Base-by-base conservation (phyloP, 768 basidiomycete species). In the Termitomyces bulborhizus region DNA sequence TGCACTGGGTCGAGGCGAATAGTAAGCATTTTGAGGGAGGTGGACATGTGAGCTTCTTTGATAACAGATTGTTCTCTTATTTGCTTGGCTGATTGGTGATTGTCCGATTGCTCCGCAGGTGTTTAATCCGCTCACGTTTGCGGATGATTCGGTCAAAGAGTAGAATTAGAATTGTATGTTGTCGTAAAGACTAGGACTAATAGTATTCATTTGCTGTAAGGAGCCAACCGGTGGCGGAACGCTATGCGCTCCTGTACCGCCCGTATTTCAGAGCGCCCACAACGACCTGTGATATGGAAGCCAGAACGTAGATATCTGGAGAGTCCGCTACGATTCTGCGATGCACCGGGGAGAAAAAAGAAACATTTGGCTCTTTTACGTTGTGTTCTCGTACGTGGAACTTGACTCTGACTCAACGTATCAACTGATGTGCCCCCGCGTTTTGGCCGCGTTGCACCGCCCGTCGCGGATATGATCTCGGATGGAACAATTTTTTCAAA, bases 1-100 rank as follows among this genome's bases (percentile, higher is more conserved):
- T 98, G 62, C 96, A 98, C 71, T 98, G 96, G 93, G 96, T 98
- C 56, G 95, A 98, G 72, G 92, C 88, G 51, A 97, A 96, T 76
- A 94, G 93, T 74, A 96, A 97, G 77, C 93, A 94, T 67, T 96
- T 88, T 68, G 84, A 89, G 70, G 93, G 90, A 34, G 88, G 82
- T 56, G 93, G 93, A 69, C 83, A 93, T 76, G 91, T 93, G 74
- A 69, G 37, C 11, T 50, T 50, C 9, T 63, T 55, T 52, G 57
- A 48, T 58, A 58, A 44, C 0, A 16, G 36, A 37, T 16, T 15
- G 3, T 16, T 16, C 15, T 13, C 8, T 67, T 54, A 37, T 61
- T 57, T 34, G 26, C 9, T 40, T 31, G 27, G 31, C 43, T 52
- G 53, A 61, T 58, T 58, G n/a, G 27, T 57, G 59, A 58, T 59